Percentiles rank a stretch among this genome's conserved stretches.
phyloP scores from a whole-genome alignment of 1,139 yeast species.

The Nakaseomyces bracarensis region DNA sequence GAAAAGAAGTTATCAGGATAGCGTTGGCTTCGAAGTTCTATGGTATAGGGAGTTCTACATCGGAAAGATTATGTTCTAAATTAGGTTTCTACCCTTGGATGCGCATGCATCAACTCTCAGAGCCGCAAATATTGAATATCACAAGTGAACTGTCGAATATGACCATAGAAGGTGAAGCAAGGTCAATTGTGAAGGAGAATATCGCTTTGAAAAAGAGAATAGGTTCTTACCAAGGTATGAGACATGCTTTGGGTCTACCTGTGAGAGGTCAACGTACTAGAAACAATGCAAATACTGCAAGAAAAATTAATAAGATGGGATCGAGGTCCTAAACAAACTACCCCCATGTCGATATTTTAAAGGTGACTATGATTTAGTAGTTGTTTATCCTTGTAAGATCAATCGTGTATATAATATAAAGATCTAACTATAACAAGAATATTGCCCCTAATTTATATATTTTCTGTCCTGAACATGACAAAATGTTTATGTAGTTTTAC shows the following conservation, averaged over 20 bases:
- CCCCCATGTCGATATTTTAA: too few relatives aligned
- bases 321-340: conserved; percentile 57
- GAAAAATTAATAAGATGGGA: conserved; percentile 69
- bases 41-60: conserved; percentile 75
- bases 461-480: not conserved
- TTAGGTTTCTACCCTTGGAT: conserved; percentile 86
- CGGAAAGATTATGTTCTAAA: conserved; percentile 72
- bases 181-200: conserved; percentile 69
- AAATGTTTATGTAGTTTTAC: not conserved
- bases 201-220: conserved; percentile 72
- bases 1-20: conserved; percentile 40
- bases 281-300: conserved; percentile 84
- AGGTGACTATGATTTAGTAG: too few relatives aligned
- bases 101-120: conserved; percentile 89
- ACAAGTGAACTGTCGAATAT: conserved; percentile 80
- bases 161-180: conserved; percentile 78
- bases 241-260: conserved; percentile 85
- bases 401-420: not conserved
- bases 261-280: conserved; percentile 92
- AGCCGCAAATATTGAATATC: conserved; percentile 76
- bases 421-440: too few relatives aligned
- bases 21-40: conserved; percentile 77
- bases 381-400: too few relatives aligned
- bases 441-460: too few relatives aligned
- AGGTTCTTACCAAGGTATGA: conserved; percentile 80